Base-by-base conservation (phyloP, 2,329 filamentous ascomycete species). In the Plectosphaerella cucumerina region DNA sequence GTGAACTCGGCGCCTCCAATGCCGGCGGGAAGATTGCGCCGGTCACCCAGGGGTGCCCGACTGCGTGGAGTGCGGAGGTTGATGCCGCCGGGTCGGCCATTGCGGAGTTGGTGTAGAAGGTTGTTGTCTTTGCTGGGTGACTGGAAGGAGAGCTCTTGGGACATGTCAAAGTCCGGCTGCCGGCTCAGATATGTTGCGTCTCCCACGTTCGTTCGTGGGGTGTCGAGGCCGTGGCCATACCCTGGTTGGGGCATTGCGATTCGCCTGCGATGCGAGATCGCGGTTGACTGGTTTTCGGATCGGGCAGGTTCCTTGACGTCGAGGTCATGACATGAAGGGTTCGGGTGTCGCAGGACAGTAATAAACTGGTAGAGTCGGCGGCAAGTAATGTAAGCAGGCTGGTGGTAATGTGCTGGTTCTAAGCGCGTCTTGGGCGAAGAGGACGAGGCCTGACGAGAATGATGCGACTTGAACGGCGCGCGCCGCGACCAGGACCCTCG, bases 101-200 rank as follows among this genome's bases (percentile, higher is more conserved):
- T 87, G 59, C 84, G 84, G 63, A 94, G 78, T 56, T 89, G 84
- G 55, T 86, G 84, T 45, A 95, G 73, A 21, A 97, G 72, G 60
- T 94, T 89, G 61, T 85, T 83, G 63, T 86, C 83, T 68, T 89
- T 92, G 23, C 78, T 81, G 21, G 88, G 92, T 26, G 89, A 91
- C 51, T 86, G 83, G 60, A 97, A 96, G 1, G 93, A 94, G 51
- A 89, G 85, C 65, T 95, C 90, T 61, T 91, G 86, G 48, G 90
- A 95, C 59, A 93, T 85, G 61, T 95, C 90, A 63, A 95, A 84
- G 63, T 90, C 86, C 60, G 84, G 73, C 71, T 80, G 70, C 70
- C 84, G 75, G 68, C 72, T 83, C 56, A 95, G 76, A 69, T 86
- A 93, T 58, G 91, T 96, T 70, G 84, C 85, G 78, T 97, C 90